These are phyloP conservation scores for Mycena latifolia DNA, from an alignment of 768 basidiomycete species.

Conservation along the genomic window DNA sequence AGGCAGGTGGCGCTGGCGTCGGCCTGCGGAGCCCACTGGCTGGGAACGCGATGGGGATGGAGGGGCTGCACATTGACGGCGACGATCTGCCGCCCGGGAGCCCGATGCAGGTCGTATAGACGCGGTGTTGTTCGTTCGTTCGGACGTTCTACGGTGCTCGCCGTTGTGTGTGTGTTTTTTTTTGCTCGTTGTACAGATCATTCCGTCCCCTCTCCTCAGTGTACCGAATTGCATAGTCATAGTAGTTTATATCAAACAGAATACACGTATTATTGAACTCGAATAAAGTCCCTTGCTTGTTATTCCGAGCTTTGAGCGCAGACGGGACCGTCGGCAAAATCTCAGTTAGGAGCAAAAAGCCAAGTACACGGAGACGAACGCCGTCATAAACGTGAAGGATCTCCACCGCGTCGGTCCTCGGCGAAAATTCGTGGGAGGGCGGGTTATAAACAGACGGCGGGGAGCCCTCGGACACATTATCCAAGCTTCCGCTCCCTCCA, in stretches of 20 bases:
- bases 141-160: not conserved
- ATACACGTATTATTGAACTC: slow-evolving; percentile 32
- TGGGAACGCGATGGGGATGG: slow-evolving; percentile 44
- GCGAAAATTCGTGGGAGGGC: slow-evolving; percentile 5
- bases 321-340: slow-evolving; percentile 14
- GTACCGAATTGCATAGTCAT: slow-evolving; percentile 29
- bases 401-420: slow-evolving; percentile 17
- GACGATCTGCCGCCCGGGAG: slow-evolving; percentile 37
- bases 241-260: slow-evolving; percentile 25
- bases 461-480: slow-evolving; percentile 14
- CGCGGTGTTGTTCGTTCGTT: not conserved
- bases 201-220: not conserved
- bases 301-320: slow-evolving; percentile 19
- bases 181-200: slow-evolving; percentile 25
- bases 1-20: slow-evolving; percentile 33
- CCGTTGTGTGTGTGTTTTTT: not conserved
- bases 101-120: slow-evolving; percentile 41
- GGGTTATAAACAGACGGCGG: slow-evolving; percentile 12
- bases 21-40: slow-evolving; percentile 51
- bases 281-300: no score
- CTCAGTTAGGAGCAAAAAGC: no score
- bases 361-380: no score
- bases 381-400: not conserved
- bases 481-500: not conserved
- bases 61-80: slow-evolving; percentile 39